Base-by-base conservation (phyloP, 805 yeast genomes). In the Clavispora vitiphila region DNA sequence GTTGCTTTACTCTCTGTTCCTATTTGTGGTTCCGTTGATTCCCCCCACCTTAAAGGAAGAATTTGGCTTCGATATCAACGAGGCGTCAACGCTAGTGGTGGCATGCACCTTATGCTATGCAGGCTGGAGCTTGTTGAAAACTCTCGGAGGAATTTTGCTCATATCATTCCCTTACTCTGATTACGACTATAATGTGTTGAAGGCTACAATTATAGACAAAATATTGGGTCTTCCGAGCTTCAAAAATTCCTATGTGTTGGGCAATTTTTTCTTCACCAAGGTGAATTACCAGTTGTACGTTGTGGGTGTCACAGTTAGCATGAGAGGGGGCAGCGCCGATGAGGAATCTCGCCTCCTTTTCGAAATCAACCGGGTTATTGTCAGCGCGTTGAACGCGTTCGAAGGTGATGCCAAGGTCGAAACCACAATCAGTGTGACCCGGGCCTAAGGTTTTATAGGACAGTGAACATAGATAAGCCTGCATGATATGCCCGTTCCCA, bases 321-420 rank as follows among this genome's bases (percentile, higher is more conserved):
- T 85, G 83, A 60, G 65, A 36, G 90, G 90, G n/a, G 85, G 82
- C 1, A 76, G 84, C 4, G 78, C 77, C 47, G 86, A 83, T 41
- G 89, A 83, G 35, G 91, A 84, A 56, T 60, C 78, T 1, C 62
- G 69, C 24, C 54, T 85, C 25, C 58, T 84, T 34, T 72, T 69
- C 44, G 80, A 80, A 43, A 61, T 75, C 2, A 59, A 63, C 32
- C 64, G 73, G 25, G 59, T 77, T 7, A 62, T 80, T 4, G 56
- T 62, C 32, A 61, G 58, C 12, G 55, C 65, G 12, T 47, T 74
- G 42, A 49, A 49, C 22, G 53, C 53, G 20, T 51, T 53, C 15
- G 64, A 58, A 19, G 38, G 32, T n/a, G 56, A 47, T 26, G 47
- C 54, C 26, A 55, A 56, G 39, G 57, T 66, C 1, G 75, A 70